Base-by-base conservation (phyloP, 2,329 filamentous ascomycete species). In the Alternaria sp. region DNA sequence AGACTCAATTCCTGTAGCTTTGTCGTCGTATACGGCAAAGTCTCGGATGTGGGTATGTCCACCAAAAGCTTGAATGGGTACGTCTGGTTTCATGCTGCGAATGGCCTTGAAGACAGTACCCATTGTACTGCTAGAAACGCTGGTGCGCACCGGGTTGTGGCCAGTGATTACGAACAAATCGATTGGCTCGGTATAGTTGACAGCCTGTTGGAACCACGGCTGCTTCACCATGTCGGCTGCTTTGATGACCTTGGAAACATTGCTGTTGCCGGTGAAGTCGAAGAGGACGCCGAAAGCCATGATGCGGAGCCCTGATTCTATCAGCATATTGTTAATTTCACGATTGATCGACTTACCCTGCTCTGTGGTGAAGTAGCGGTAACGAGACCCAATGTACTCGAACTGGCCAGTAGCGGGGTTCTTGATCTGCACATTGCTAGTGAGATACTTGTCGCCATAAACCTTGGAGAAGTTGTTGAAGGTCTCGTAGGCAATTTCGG, bases 1-100 rank as follows among this genome's bases (percentile, higher is more conserved):
- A 3, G 88, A 87, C 69, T 90, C 88, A 9, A 91, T 81, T 0
- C 84, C 88, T 5, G 88, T 88, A 6, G 87, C 85, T 69, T 84
- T 85, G 60, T 87, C 83, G 71, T 92, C 89, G 65, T 87, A 89
- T 3, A 90, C 86, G 18, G 83, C 84, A 73, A 90, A 89, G 73
- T 92, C 89, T 15, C 89, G 86, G 63, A 89, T 85, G 72, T 90
- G 89, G 41, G 82, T 86, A 77, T 90, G 89, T 10, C 88, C 89
- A 20, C 88, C 89, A 67, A 92, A 89, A 57, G 88, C 84, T 74
- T 90, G 88, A 50, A 91, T 86, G 0, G 89, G 89, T 2, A 85
- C 87, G 14, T 84, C 79, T 1, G 87, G 86, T 56, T 85, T 85
- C 18, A 84, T 78, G 11, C 82, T 81, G 15, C 89, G 85, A 67